Percentiles rank a stretch among this genome's conserved stretches.
Conservation (phyloP, 192 early-diverging fungal genomes). For the Allomyces macrogynus region DNA sequence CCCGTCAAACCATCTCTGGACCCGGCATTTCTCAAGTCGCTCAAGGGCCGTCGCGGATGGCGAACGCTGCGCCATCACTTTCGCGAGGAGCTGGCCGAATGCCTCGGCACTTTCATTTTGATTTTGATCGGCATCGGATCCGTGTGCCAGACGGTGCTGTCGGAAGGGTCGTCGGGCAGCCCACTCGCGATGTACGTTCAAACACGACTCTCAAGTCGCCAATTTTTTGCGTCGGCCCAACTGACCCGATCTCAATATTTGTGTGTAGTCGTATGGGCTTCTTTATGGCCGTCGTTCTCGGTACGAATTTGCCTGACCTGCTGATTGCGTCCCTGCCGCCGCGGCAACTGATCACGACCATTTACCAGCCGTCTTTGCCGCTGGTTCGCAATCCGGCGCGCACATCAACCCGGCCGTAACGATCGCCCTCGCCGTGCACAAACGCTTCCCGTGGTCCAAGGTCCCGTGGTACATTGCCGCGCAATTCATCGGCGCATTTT, state of each 20-base stretch:
- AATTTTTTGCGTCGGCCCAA: background rate
- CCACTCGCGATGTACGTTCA: slow-evolving; percentile 39
- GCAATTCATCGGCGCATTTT: slow-evolving; percentile 51
- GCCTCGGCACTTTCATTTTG: slow-evolving; percentile 48
- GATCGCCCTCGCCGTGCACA: slow-evolving; percentile 37
- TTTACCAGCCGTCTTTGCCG: background rate
- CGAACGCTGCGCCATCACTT: too few relatives aligned
- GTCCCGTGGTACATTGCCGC: slow-evolving; percentile 38
- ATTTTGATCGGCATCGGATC: slow-evolving; percentile 42
- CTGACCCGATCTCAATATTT: slow-evolving; percentile 2
- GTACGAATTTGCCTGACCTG: too few relatives aligned
- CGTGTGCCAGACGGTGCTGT: slow-evolving; percentile 21
- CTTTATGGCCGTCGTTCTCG: slow-evolving; percentile 2
- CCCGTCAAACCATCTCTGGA: too few relatives aligned
- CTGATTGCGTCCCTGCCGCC: too few relatives aligned
- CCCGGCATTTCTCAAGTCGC: too few relatives aligned
- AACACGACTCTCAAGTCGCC: slow-evolving; percentile 25
- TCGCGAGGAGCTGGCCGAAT: slow-evolving; percentile 50
- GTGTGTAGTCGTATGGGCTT: slow-evolving; percentile 2
- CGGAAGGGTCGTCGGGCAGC: slow-evolving; percentile 3
- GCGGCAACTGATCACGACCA: too few relatives aligned
- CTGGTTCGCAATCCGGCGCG: slow-evolving; percentile 24
- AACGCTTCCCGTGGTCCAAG: slow-evolving; percentile 49
- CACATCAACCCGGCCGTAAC: slow-evolving; percentile 65
- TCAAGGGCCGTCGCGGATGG: too few relatives aligned